Evolutionary conservation across 108 stramenopile species (phyloP).

Genomic region (Epipyxis sp.): DNA sequence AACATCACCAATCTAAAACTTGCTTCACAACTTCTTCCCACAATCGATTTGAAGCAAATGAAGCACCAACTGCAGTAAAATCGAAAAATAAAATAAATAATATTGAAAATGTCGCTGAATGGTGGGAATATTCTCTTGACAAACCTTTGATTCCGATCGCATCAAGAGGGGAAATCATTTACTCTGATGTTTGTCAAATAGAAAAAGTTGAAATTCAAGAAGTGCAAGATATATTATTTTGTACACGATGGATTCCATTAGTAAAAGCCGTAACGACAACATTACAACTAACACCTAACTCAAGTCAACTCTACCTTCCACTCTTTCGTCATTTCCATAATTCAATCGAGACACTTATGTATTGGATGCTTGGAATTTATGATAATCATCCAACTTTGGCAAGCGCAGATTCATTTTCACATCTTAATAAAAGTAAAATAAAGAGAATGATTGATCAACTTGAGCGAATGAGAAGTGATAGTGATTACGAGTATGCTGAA

Average conservation of each 20-base stretch:
- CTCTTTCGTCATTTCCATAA: neutral
- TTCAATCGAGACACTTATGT: neutral
- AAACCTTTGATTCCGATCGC: neutral
- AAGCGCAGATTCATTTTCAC: too few relatives aligned
- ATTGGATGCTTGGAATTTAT: constrained; percentile 2
- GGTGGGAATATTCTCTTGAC: constrained; percentile 22
- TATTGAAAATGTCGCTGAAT: too few relatives aligned
- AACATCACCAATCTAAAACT: too few relatives aligned
- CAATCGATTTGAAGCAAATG: too few relatives aligned
- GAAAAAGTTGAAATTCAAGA: neutral
- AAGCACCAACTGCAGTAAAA: too few relatives aligned
- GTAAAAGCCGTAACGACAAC: neutral
- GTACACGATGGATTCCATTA: neutral
- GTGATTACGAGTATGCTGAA: too few relatives aligned
- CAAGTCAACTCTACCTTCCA: neutral
- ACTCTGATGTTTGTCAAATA: neutral
- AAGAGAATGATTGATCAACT: too few relatives aligned
- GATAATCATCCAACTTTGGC: too few relatives aligned
- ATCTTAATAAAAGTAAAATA: too few relatives aligned
- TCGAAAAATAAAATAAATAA: too few relatives aligned
- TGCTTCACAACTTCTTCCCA: too few relatives aligned
- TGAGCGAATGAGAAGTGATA: too few relatives aligned
- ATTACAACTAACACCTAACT: constrained; percentile 9
- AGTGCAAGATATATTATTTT: constrained; percentile 9
- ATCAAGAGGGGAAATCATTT: neutral